Conservation (phyloP, 1,284 basidiomycete species). For the Mycena sp. region DNA sequence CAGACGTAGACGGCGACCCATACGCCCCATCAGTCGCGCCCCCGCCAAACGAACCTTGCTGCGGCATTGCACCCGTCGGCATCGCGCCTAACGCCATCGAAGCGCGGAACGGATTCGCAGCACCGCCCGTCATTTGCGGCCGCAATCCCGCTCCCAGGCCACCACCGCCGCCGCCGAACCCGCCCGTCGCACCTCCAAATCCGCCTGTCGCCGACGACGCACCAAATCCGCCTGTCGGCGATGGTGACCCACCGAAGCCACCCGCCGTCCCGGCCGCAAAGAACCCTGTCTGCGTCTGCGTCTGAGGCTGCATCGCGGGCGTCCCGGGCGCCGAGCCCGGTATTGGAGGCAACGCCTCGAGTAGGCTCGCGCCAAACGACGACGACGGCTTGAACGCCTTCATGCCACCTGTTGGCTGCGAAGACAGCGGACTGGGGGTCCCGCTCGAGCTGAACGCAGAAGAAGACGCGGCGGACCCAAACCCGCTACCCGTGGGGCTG, state of each 20-base stretch:
- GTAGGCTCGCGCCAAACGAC: constrained; percentile 84
- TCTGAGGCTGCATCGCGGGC: constrained; percentile 37
- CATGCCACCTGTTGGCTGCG: constrained; percentile 87
- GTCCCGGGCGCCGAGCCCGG: constrained; percentile 65
- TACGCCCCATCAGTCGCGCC: constrained; percentile 30
- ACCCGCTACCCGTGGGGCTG: constrained; percentile 19
- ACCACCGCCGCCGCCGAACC: constrained; percentile 13
- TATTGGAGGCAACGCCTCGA: constrained; percentile 82
- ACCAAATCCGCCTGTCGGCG: constrained; percentile 5
- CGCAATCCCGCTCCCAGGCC: constrained; percentile 68
- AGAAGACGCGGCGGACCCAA: neutral
- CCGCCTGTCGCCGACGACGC: constrained; percentile 19
- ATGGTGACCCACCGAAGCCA: too few relatives aligned
- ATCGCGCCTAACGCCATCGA: constrained; percentile 43
- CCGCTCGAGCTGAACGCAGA: constrained; percentile 25
- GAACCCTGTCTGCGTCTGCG: constrained; percentile 18
- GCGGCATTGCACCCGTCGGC: constrained; percentile 17
- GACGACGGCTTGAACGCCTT: constrained; percentile 94
- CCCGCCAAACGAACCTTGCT: constrained; percentile 7
- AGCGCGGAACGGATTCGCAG: constrained; percentile 80
- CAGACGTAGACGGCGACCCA: constrained; percentile 13
- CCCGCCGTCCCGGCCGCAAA: constrained; percentile 2
- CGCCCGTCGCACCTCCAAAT: constrained; percentile 17
- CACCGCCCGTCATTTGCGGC: constrained; percentile 78
- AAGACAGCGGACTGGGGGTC: constrained; percentile 55